Evolutionary conservation across 176 grass and related monocot genomes (phyloP).

Genomic region (Carex kokanica): DNA sequence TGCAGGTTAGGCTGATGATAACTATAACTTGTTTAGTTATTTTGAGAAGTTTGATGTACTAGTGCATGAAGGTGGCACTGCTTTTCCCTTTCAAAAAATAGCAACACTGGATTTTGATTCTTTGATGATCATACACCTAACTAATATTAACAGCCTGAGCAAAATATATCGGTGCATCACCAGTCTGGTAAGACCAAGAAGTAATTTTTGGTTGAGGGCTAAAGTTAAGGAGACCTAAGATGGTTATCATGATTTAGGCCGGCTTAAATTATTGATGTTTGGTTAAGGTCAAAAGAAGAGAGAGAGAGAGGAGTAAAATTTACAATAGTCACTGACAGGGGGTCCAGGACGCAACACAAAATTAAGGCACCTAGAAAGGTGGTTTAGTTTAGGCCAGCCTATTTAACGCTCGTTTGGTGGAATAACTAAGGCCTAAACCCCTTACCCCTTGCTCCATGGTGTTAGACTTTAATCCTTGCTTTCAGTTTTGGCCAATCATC

Average conservation of each 20-base stretch:
- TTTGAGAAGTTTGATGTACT: background rate
- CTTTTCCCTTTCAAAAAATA: background rate
- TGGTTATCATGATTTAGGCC: too few species aligned
- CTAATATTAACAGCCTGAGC: background rate
- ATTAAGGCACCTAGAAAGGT: too few species aligned
- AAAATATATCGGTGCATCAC: background rate
- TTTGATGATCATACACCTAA: background rate
- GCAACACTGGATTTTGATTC: background rate
- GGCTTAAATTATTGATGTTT: too few species aligned
- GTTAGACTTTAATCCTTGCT: background rate
- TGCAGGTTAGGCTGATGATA: slow-evolving; percentile 49
- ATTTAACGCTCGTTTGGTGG: too few species aligned
- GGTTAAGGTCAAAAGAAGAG: too few species aligned
- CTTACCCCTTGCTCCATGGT: too few species aligned
- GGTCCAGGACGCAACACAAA: too few species aligned
- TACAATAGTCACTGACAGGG: too few species aligned
- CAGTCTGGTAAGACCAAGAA: background rate
- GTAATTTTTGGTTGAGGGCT: background rate
- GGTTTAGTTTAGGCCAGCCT: too few species aligned
- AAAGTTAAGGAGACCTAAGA: too few species aligned
- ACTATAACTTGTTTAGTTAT: background rate
- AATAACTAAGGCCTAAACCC: too few species aligned
- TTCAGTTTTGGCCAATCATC: background rate
- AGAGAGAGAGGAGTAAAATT: too few species aligned
- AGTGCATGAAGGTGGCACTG: background rate